Evolutionary conservation across 2,329 filamentous ascomycete genomes (phyloP), one percentile per base, ranked within the genome.

Genomic region (Apiospora sp.): DNA sequence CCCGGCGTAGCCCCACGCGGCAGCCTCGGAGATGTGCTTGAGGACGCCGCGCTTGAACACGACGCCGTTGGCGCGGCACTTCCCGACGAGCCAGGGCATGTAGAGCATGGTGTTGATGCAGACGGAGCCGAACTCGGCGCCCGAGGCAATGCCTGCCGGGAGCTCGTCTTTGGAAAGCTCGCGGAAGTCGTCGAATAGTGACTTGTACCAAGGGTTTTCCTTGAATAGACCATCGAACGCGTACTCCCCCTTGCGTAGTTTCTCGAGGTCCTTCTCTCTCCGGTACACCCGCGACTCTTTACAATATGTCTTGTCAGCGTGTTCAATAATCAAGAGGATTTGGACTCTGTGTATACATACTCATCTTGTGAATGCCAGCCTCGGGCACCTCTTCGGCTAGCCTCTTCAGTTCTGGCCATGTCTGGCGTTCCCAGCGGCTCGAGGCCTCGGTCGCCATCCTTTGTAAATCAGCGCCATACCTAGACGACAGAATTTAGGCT

Each of bases 61-160:
- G 8, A 93, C 92, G 41, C 94, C 93, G 72, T 91, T 89, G 77
- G 90, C 91, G 41, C 93, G 87, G 81, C 94, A 97, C 83, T 96
- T 92, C 0, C 93, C 93, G 0, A 93, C 86, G 0, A 98, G 91
- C 90, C 93, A 98, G 4, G 94, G 91, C 2, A 98, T 90, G 83
- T 98, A 98, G 72, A 98, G 84, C 58, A 93, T 90, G 0, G 94
- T 94, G 84, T 98, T 98, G 81, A 98, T 96, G 83, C 95, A 98
- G 54, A 98, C 92, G 0, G 93, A 96, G 10, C 90, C 94, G 82
- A 96, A 98, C 71, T 88, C 86, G 69, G 90, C 93, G 34, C 91
- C 95, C 14, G 92, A 92, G 73, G 94, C 92, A 71, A 92, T 89
- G 24, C 89, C 93, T 0, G 84, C 77, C 0, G 90, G 89, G 1